phyloP scores from a whole-genome alignment of 192 early-diverging fungal genomes.

The Pecoramyces ruminantium region DNA sequence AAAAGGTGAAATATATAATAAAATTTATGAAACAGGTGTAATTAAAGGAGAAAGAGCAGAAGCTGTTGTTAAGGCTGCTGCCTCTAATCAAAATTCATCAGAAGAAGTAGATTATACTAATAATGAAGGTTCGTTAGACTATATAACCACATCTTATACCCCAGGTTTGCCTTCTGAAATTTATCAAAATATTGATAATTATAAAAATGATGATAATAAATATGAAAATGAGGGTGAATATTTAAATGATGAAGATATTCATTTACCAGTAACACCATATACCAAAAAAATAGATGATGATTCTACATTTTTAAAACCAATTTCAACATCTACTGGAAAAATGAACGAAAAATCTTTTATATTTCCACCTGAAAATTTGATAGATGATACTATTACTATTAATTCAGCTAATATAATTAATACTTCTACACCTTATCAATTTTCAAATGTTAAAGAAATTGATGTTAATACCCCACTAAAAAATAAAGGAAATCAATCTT shows the following conservation, averaged over 20 bases:
- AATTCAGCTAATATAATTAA: background rate
- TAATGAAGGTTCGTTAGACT: background rate
- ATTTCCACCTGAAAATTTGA: background rate
- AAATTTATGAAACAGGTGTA: background rate
- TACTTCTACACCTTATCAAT: background rate
- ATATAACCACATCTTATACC: background rate
- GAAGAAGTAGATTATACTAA: background rate
- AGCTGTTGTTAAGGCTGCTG: background rate
- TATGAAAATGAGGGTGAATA: background rate
- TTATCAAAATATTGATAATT: background rate
- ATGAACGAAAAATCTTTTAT: background rate
- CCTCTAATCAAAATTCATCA: background rate
- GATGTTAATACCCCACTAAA: background rate
- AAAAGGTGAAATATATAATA: background rate
- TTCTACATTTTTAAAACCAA: background rate
- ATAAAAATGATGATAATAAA: background rate
- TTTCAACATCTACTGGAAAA: background rate
- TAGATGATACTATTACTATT: background rate
- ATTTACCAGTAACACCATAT: background rate
- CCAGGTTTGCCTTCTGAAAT: background rate
- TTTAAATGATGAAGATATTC: background rate
- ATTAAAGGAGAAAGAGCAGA: background rate
- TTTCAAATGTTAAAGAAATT: background rate
- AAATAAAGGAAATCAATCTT: background rate
- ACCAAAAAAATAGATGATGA: background rate